phyloP scores from a whole-genome alignment of 352 stramenopile species.

The Globisporangium cederbergense region DNA sequence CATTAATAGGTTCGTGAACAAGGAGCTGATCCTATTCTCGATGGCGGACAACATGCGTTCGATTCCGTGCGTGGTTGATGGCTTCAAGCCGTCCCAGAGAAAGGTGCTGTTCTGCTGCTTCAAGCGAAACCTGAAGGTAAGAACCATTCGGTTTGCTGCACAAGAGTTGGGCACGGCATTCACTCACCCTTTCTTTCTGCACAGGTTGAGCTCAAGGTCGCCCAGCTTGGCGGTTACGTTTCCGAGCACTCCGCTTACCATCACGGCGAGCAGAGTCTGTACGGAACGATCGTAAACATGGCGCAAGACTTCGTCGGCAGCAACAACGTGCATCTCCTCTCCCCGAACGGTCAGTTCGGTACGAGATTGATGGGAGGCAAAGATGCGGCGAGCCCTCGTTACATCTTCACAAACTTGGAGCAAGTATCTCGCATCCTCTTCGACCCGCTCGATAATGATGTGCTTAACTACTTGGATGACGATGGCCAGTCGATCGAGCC shows the following conservation, averaged over 20 bases:
- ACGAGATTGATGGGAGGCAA: slow-evolving; percentile 96
- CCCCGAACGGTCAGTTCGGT: slow-evolving; percentile 96
- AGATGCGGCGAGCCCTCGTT: slow-evolving; percentile 92
- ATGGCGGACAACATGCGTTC: slow-evolving; percentile 97
- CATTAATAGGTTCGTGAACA: slow-evolving; percentile 93
- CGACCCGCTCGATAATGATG: slow-evolving; percentile 86
- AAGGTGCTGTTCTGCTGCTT: slow-evolving; percentile 98
- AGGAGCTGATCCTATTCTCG: slow-evolving; percentile 98
- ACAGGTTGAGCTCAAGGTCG: slow-evolving; percentile 86
- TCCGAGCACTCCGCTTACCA: slow-evolving; percentile 99
- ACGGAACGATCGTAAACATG: slow-evolving; percentile 97
- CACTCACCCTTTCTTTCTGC: neutral
- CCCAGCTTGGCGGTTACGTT: slow-evolving; percentile 95
- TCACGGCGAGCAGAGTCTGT: slow-evolving; percentile 94
- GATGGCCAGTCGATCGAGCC: slow-evolving; percentile 92
- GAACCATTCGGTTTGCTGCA: slow-evolving; percentile 24
- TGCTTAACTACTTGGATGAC: slow-evolving; percentile 90
- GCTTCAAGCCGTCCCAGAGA: slow-evolving; percentile 98
- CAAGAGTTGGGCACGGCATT: neutral
- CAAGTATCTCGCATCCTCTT: slow-evolving; percentile 82
- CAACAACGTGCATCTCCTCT: slow-evolving; percentile 97
- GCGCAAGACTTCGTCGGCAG: slow-evolving; percentile 98
- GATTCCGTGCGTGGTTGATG: slow-evolving; percentile 95
- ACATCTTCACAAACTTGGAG: slow-evolving; percentile 93
- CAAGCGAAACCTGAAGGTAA: slow-evolving; percentile 95